A percentile compares a stretch with the other conserved stretches of the same genome.
Conservation (phyloP, 2,329 filamentous ascomycete genomes). For the Fusarium chuoi region DNA sequence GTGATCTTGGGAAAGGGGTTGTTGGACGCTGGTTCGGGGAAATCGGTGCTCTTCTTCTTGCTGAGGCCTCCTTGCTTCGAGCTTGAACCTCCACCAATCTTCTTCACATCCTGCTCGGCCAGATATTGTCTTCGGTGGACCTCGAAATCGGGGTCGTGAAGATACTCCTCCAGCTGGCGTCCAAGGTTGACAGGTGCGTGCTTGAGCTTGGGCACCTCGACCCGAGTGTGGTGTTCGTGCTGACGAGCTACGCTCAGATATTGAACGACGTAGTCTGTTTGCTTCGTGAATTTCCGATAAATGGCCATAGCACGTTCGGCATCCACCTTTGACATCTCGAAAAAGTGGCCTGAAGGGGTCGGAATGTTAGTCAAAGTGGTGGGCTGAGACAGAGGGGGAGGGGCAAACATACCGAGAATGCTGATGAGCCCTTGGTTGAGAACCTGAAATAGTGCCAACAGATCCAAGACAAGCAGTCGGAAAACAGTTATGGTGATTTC, state of each 20-base stretch:
- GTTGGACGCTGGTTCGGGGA: conserved; percentile 54
- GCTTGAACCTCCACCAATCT: conserved; percentile 54
- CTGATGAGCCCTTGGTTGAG: conserved; percentile 98
- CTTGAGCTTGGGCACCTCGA: conserved; percentile 96
- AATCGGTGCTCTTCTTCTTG: conserved; percentile 50
- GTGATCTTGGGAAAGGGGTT: conserved; percentile 54
- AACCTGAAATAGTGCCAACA: conserved; percentile 90
- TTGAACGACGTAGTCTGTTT: conserved; percentile 92
- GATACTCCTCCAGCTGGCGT: conserved; percentile 90
- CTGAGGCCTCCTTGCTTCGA: conserved; percentile 47
- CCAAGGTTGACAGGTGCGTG: conserved; percentile 94
- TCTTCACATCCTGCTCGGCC: conserved; percentile 82
- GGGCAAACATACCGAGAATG: conserved; percentile 76
- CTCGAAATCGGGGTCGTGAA: conserved; percentile 95
- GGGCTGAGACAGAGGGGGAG: conserved; percentile 20
- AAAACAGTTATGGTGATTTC: conserved; percentile 97
- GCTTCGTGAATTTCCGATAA: conserved; percentile 90
- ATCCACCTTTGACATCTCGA: conserved; percentile 96
- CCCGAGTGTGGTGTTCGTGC: conserved; percentile 89
- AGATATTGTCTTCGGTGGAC: conserved; percentile 91
- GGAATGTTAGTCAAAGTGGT: conserved; percentile 15
- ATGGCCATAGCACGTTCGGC: conserved; percentile 91
- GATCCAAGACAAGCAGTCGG: conserved; percentile 86
- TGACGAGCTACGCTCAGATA: conserved; percentile 88
- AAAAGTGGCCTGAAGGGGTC: conserved; percentile 80